A percentile compares a stretch with the other conserved stretches of the same genome.
Evolutionary conservation across 2,329 filamentous ascomycete genomes (phyloP).

Genomic region (Ascomycota sp.): DNA sequence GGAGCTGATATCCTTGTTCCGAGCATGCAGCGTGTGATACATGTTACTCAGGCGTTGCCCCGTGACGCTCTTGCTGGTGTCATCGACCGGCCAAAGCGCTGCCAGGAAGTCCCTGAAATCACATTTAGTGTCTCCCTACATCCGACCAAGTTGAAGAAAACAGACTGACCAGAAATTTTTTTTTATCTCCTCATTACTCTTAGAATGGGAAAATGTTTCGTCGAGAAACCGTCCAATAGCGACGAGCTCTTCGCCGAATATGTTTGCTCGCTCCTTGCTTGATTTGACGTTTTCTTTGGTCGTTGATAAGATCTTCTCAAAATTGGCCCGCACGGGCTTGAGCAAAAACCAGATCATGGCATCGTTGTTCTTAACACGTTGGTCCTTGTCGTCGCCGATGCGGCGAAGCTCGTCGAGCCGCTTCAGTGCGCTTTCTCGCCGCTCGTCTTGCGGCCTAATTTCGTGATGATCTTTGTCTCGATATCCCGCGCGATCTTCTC

Average conservation of each 20-base stretch:
- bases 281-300: slow-evolving; percentile 40
- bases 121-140: slow-evolving; percentile 5
- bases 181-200: slow-evolving; percentile 19
- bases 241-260: slow-evolving; percentile 37
- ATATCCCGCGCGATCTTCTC: slow-evolving; percentile 5
- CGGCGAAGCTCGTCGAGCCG: slow-evolving; percentile 21
- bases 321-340: slow-evolving; percentile 35
- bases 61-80: slow-evolving; percentile 21
- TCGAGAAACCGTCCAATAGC: slow-evolving; percentile 41
- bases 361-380: slow-evolving; percentile 21
- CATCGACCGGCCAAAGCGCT: slow-evolving; percentile 23
- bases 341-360: slow-evolving; percentile 27
- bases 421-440: slow-evolving; percentile 17
- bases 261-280: slow-evolving; percentile 35
- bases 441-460: slow-evolving; percentile 16
- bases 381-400: slow-evolving; percentile 27
- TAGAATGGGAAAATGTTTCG: slow-evolving; percentile 18
- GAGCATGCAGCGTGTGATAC: slow-evolving; percentile 18
- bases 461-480: slow-evolving; percentile 7
- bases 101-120: slow-evolving; percentile 20
- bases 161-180: slow-evolving; percentile 27
- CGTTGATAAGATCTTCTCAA: slow-evolving; percentile 35
- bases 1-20: slow-evolving; percentile 11
- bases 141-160: background rate
- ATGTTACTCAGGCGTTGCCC: slow-evolving; percentile 21